Percentiles rank a stretch among this genome's conserved stretches.
Evolutionary conservation across 805 yeast species (phyloP).

Genomic region (Lipomyces japonicus): DNA sequence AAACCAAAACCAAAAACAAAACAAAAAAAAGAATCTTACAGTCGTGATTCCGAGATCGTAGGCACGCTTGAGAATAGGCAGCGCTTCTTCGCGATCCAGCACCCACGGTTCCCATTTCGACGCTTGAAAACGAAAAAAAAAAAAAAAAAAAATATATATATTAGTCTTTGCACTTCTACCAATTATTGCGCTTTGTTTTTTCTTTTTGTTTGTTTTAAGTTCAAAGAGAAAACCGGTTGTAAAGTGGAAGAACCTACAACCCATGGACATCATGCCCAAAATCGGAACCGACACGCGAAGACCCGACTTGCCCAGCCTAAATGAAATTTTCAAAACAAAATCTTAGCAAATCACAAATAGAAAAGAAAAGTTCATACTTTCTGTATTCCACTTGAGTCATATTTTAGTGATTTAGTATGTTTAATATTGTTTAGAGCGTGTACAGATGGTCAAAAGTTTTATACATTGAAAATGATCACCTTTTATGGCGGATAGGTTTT

Average conservation of each 20-base stretch:
- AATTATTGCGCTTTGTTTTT: background rate
- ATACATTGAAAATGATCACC: no score
- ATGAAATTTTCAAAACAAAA: background rate
- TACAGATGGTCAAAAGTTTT: no score
- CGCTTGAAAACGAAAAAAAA: slow-evolving; percentile 1
- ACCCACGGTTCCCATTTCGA: slow-evolving; percentile 44
- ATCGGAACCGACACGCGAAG: slow-evolving; percentile 19
- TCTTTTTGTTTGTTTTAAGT: background rate
- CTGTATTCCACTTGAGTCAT: background rate
- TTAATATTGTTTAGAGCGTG: no score
- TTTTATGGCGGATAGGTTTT: no score
- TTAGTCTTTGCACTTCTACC: background rate
- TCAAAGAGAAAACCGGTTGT: no score
- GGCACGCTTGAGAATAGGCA: slow-evolving; percentile 44
- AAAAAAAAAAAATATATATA: background rate
- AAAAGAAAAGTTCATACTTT: no score
- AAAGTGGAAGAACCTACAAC: slow-evolving; percentile 12
- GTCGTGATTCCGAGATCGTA: slow-evolving; percentile 47
- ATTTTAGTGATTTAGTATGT: no score
- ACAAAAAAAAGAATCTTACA: slow-evolving; percentile 21
- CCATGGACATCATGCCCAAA: slow-evolving; percentile 28
- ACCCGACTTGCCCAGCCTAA: slow-evolving; percentile 19
- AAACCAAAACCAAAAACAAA: no score
- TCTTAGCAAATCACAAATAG: background rate
- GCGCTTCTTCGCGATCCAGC: slow-evolving; percentile 45